Conservation (phyloP, 129 eudicot genomes). For the Chrysanthemum seticuspe region DNA sequence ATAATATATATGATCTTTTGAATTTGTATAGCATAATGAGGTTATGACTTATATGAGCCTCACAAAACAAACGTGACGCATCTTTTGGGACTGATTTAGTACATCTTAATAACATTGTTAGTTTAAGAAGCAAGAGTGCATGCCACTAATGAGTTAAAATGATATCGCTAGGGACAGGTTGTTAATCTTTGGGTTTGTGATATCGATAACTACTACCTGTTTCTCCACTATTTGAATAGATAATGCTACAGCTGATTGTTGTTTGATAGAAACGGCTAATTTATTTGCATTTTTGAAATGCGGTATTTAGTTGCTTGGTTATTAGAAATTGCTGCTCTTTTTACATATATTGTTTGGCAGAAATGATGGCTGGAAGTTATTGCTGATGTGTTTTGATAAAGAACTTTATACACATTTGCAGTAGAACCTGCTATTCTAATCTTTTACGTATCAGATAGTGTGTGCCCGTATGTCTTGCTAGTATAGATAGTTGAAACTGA, state of each 20-base stretch:
- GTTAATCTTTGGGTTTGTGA: conserved; percentile 8
- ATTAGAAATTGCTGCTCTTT: conserved; percentile 5
- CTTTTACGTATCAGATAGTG: not conserved
- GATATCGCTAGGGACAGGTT: not conserved
- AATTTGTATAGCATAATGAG: not conserved
- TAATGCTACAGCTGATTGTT: no score
- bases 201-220: no score
- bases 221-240: no score
- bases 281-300: not conserved
- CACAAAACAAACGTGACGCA: not conserved
- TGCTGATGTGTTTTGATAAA: conserved; percentile 15
- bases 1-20: not conserved
- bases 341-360: not conserved
- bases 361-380: no score
- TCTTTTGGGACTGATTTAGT: not conserved
- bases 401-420: not conserved
- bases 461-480: not conserved
- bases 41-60: conserved; percentile 13
- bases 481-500: conserved; percentile 3
- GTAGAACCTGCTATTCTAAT: not conserved
- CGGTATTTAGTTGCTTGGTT: conserved; percentile 4
- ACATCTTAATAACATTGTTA: conserved; percentile 1
- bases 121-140: not conserved
- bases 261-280: no score
- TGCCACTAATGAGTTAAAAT: not conserved